These are phyloP conservation scores for Sclerotinia borealis DNA, from an alignment of 2,329 filamentous ascomycete genomes.

Conservation along the genomic window DNA sequence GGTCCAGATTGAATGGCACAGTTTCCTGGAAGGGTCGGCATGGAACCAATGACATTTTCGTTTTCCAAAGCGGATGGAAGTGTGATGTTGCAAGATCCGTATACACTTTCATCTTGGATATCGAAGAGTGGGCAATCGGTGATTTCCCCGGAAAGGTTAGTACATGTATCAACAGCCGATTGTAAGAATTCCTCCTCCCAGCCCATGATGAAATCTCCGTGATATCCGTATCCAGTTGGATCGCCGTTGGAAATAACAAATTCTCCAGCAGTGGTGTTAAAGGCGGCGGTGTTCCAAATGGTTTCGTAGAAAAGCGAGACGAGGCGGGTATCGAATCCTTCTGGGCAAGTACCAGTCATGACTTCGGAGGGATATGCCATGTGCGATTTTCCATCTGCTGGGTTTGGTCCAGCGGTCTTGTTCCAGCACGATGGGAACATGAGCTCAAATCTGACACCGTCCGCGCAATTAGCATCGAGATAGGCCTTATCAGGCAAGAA, in stretches of 20 bases:
- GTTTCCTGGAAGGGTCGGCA: constrained; percentile 58
- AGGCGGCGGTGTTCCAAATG: constrained; percentile 70
- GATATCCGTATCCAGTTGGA: constrained; percentile 67
- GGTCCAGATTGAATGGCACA: constrained; percentile 43
- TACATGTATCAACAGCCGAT: constrained; percentile 68
- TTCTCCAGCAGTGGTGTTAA: constrained; percentile 54
- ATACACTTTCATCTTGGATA: constrained; percentile 46
- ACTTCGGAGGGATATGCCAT: constrained; percentile 74
- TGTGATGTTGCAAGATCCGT: constrained; percentile 57
- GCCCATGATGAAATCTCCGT: constrained; percentile 75
- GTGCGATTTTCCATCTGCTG: constrained; percentile 52
- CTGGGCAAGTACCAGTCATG: constrained; percentile 69
- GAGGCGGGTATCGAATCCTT: constrained; percentile 59
- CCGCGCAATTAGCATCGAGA: constrained; percentile 72
- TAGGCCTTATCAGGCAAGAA: constrained; percentile 72
- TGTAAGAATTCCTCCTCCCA: constrained; percentile 69
- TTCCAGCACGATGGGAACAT: constrained; percentile 92
- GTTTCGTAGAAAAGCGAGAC: constrained; percentile 79
- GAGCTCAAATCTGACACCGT: constrained; percentile 76
- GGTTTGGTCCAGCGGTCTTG: constrained; percentile 51
- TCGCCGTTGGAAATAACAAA: constrained; percentile 80
- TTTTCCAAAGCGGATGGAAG: constrained; percentile 47
- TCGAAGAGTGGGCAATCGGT: constrained; percentile 70
- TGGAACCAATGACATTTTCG: constrained; percentile 54
- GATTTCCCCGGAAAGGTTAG: constrained; percentile 60